Base-by-base conservation (phyloP, 139 green algal species). In the Coelastrella sp. region DNA sequence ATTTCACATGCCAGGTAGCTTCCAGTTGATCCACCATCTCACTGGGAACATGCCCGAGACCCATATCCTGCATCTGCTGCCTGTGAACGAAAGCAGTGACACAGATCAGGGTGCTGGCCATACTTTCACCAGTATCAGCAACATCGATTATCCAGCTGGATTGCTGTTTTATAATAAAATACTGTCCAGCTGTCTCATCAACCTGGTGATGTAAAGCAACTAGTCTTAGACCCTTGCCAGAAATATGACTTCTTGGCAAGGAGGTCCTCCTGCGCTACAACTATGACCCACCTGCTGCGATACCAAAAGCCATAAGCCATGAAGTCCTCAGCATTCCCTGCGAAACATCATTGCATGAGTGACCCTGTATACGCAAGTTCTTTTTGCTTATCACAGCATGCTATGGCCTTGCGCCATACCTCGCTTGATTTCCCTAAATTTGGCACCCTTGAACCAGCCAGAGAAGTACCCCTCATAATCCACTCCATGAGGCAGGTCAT, bases 1-100 rank as follows among this genome's bases (percentile, higher is more conserved):
- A 95, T 9, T 76, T 81, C n/a, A 96, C 56, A 75, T 74, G 82
- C 89, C 86, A 94, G 3, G 92, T 91, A 4, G 78, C 57, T 56
- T 96, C 92, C 58, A 96, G 68, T 89, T 94, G 85, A 7, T 49
- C 15, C 9, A 95, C 89, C 93, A 96, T 93, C 59, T 91, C 57
- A 4, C 91, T 80, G 14, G 87, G 70, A 7, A 93, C 14, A 79
- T 91, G 25, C 9, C 86, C 90, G 49, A 87, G 56, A 24, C 90
- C 90, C 80, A 89, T 76, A 4, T 81, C 90, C 7, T 73, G 78
- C 82, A 94, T 75, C 88, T 96, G 66, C 66, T 93, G 35, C 73
- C 89, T 93, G 90, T 27, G 73, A 10, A 25, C 7, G 70, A 12
- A 78, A 70, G 78, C 25, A 70, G 68, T 49, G 35, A 49, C 35